A percentile compares a stretch with the other conserved stretches of the same genome.
phyloP scores from a whole-genome alignment of 495 filamentous ascomycete species.

The Penicillium maclennaniae region DNA sequence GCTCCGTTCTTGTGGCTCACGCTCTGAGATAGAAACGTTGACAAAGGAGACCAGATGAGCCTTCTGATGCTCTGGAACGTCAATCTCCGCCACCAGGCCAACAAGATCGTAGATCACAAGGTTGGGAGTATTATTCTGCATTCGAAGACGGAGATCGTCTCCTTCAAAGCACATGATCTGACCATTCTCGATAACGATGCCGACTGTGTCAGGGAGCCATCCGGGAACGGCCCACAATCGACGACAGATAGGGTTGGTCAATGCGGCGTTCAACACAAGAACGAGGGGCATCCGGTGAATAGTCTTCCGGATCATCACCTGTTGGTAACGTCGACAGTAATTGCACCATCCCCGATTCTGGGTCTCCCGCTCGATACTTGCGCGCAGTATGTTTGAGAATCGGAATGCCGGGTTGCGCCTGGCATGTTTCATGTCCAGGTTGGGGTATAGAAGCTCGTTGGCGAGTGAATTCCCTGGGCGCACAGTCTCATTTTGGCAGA shows the following conservation, averaged over 20 bases:
- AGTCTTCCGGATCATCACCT: slow-evolving; percentile 71
- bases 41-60: slow-evolving; percentile 88
- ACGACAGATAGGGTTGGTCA: slow-evolving; percentile 64
- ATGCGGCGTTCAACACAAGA: slow-evolving; percentile 76
- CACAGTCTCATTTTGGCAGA: slow-evolving; percentile 74
- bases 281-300: slow-evolving; percentile 77
- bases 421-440: slow-evolving; percentile 41
- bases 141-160: slow-evolving; percentile 59
- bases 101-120: slow-evolving; percentile 87
- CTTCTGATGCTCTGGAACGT: slow-evolving; percentile 75
- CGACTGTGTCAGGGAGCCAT: slow-evolving; percentile 91
- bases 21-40: slow-evolving; percentile 74
- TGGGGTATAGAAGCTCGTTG: slow-evolving; percentile 83
- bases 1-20: slow-evolving; percentile 48
- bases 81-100: slow-evolving; percentile 86
- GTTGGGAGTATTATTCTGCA: slow-evolving; percentile 57
- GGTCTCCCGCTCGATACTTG: slow-evolving; percentile 80
- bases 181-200: slow-evolving; percentile 73
- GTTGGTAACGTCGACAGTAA: slow-evolving; percentile 80
- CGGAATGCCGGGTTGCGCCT: slow-evolving; percentile 53
- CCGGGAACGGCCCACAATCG: slow-evolving; percentile 81
- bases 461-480: slow-evolving; percentile 64
- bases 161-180: slow-evolving; percentile 90
- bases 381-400: slow-evolving; percentile 81
- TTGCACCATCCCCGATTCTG: slow-evolving; percentile 86